Conservation (phyloP, 441 rosid species). For the Pelargonium citronellum region DNA sequence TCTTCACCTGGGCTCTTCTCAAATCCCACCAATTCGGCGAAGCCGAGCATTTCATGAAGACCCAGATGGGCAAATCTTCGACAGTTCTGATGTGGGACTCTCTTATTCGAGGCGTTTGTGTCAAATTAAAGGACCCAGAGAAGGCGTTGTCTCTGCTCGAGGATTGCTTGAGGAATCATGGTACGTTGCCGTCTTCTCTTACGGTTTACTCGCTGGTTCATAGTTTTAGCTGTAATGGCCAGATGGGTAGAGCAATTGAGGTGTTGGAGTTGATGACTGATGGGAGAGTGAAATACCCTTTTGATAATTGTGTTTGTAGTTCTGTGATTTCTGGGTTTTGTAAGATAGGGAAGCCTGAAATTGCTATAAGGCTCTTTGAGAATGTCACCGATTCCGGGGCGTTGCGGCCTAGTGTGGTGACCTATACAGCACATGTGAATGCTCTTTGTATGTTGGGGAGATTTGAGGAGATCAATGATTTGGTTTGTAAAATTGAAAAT, state of each 20-base stretch:
- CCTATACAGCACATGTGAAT: conserved; percentile 47
- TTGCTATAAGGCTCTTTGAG: conserved; percentile 51
- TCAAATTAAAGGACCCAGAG: conserved; percentile 35
- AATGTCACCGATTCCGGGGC: conserved; percentile 41
- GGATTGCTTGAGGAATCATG: conserved; percentile 39
- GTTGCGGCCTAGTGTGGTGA: conserved; percentile 53
- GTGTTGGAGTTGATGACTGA: conserved; percentile 58
- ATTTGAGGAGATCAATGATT: conserved; percentile 39
- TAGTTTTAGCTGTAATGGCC: conserved; percentile 42
- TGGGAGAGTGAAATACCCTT: conserved; percentile 43
- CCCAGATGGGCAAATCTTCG: conserved; percentile 34
- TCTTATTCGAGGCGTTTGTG: conserved; percentile 44
- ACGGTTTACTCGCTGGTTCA: conserved; percentile 47
- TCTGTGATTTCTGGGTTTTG: conserved; percentile 60
- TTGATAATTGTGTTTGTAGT: conserved; percentile 63
- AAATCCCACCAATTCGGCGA: conserved; percentile 49
- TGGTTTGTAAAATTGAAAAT: conserved; percentile 43
- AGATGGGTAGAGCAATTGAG: conserved; percentile 49
- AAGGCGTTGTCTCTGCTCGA: conserved; percentile 39
- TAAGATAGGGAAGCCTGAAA: conserved; percentile 59
- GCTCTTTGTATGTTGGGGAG: conserved; percentile 59
- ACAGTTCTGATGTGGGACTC: conserved; percentile 37
- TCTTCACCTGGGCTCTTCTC: conserved; percentile 46
- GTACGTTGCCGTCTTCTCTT: conserved; percentile 52
- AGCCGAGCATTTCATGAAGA: conserved; percentile 43